Base-by-base conservation (phyloP, 2,329 filamentous ascomycete genomes). In the Nothopassalora personata region DNA sequence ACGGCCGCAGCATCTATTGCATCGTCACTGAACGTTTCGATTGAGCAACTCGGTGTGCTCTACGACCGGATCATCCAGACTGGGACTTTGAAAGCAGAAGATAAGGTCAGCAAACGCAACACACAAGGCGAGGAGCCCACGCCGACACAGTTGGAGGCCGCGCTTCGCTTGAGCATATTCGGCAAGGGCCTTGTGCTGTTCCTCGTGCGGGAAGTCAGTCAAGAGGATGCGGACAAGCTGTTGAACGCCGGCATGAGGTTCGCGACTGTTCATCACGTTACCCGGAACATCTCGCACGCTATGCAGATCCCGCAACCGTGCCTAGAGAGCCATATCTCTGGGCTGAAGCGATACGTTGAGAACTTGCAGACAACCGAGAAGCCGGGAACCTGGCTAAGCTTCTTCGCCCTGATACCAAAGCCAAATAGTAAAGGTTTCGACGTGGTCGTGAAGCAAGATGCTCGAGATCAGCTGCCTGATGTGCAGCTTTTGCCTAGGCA, bases 131-230 rank as follows among this genome's bases (percentile, higher is more conserved):
- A 51, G 56, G 59, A 45, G 55, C 56, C 10, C 18, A 60, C 57
- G 49, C 57, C 60, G n/a, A 66, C 68, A 10, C 77, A 80, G 48
- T 55, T 76, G 0, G 78, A 81, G 61, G 64, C 72, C 5, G 75
- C 71, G 4, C 60, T 71, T 4, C 69, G 67, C 31, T 66, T 72
- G 1, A 70, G 73, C 33, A 61, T 77, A 0, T 81, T 85, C 39
- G 88, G 88, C 4, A 86, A 85, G 60, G 91, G 91, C 0, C 90
- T 92, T 56, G 80, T 95, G 49, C 83, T 96, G 71, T 91, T 95
- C 67, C 81, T 95, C 9, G 87, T 91, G 5, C 87, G 86, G 10
- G 81, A 81, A 47, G 79, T 88, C 1, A 78, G 80, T 34, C 77
- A 78, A 34, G 76, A 80, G 0, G 88, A 91, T 36, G 79, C 83